Percentiles rank a stretch among this genome's conserved stretches.
phyloP scores from a whole-genome alignment of 2,329 filamentous ascomycete genomes.

The Botrytis fabae region DNA sequence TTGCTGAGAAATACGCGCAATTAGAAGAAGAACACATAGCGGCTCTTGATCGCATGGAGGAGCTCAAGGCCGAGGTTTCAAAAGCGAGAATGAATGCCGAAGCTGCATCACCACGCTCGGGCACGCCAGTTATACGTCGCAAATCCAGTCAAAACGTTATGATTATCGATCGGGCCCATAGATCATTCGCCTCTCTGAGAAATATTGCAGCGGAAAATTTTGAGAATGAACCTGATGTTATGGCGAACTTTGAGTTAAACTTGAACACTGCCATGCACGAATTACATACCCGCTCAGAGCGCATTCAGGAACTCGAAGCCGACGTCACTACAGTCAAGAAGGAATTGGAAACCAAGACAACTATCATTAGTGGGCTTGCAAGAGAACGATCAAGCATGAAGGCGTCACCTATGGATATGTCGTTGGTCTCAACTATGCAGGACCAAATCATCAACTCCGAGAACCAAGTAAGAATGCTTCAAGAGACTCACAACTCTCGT shows the following conservation, averaged over 20 bases:
- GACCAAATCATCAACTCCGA: constrained; percentile 88
- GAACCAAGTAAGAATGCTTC: constrained; percentile 71
- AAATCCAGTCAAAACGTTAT: constrained; percentile 91
- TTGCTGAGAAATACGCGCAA: constrained; percentile 78
- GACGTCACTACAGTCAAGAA: constrained; percentile 82
- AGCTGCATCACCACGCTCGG: constrained; percentile 57
- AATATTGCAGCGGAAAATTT: constrained; percentile 88
- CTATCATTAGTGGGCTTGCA: constrained; percentile 90
- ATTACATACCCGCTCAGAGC: constrained; percentile 80
- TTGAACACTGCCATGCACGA: constrained; percentile 92
- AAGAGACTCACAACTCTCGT: constrained; percentile 68
- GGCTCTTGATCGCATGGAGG: constrained; percentile 81
- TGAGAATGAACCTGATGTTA: constrained; percentile 74
- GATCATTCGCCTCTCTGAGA: constrained; percentile 84
- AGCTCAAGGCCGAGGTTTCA: constrained; percentile 82
- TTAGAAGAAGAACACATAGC: constrained; percentile 80
- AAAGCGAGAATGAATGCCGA: constrained; percentile 64
- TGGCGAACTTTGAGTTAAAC: constrained; percentile 92
- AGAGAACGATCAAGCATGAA: constrained; percentile 90
- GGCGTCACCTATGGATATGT: constrained; percentile 82
- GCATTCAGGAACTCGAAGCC: constrained; percentile 84
- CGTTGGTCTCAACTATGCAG: constrained; percentile 80
- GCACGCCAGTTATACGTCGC: constrained; percentile 80
- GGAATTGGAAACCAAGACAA: constrained; percentile 96
- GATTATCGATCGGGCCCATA: constrained; percentile 84